A percentile compares a stretch with the other conserved stretches of the same genome.
These are phyloP conservation scores for Erysimum cheiri DNA, from an alignment of 441 rosid genomes.

Conservation along the genomic window DNA sequence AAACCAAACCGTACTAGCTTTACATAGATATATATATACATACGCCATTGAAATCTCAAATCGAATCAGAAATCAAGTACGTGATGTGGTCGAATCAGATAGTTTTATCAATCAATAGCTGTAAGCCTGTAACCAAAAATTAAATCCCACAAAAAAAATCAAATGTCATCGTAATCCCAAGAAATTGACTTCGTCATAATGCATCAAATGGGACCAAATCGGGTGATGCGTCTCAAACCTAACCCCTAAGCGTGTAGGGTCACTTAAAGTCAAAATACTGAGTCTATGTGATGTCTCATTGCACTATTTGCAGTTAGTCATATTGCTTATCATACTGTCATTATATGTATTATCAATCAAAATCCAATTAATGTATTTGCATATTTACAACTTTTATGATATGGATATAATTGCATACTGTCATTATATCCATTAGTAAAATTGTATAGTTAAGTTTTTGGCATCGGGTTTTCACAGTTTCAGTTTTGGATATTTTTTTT, in stretches of 20 bases:
- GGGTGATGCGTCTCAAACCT: conserved; percentile 33
- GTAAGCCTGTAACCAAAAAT: conserved; percentile 12
- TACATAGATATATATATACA: not conserved
- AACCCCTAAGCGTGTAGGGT: conserved; percentile 33
- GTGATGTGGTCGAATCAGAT: conserved; percentile 6
- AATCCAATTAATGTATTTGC: not conserved
- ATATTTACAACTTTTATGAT: too few species aligned
- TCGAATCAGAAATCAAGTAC: not conserved
- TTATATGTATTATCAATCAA: not conserved
- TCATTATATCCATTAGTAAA: too few species aligned
- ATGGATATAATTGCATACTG: too few species aligned
- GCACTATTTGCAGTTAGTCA: not conserved
- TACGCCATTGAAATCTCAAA: not conserved
- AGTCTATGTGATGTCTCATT: conserved; percentile 31
- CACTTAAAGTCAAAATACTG: conserved; percentile 17
- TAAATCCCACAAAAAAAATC: not conserved
- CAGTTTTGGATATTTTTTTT: too few species aligned
- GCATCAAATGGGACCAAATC: conserved; percentile 29
- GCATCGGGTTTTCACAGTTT: not conserved
- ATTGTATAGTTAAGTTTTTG: too few species aligned
- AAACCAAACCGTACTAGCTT: not conserved
- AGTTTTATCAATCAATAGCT: conserved; percentile 12
- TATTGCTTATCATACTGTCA: not conserved
- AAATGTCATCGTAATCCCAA: conserved; percentile 23
- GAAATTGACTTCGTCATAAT: conserved; percentile 24